A percentile compares a stretch with the other conserved stretches of the same genome.
phyloP scores from a whole-genome alignment of 139 green algal species.

The Chlorokybus atmophyticus region DNA sequence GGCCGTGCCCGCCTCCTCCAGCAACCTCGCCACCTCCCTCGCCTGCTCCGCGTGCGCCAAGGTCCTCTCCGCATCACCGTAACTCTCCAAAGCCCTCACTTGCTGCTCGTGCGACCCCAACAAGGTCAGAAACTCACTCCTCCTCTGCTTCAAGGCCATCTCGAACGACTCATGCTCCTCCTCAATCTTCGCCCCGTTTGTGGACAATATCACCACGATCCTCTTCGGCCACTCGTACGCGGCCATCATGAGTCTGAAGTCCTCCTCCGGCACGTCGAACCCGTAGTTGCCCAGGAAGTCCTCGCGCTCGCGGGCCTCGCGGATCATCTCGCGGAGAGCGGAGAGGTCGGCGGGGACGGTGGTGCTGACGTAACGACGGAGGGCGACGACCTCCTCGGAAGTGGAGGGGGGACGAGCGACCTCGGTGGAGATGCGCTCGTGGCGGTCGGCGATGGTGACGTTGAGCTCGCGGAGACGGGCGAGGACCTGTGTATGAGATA shows the following conservation, averaged over 20 bases:
- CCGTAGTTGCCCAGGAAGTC: conserved; percentile 12
- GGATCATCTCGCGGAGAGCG: conserved; percentile 13
- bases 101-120: conserved; percentile 1
- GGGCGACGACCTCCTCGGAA: conserved; percentile 3
- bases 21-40: conserved; percentile 2
- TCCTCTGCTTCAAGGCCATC: conserved; percentile 21
- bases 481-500: no score
- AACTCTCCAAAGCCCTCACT: conserved; percentile 2
- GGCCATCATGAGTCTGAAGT: conserved; percentile 50
- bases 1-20: conserved; percentile 1
- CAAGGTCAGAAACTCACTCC: conserved; percentile 9
- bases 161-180: conserved; percentile 35
- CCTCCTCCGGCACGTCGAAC: conserved; percentile 41
- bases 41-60: conserved; percentile 4
- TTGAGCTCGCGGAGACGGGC: conserved; percentile 6
- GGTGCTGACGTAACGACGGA: conserved; percentile 8
- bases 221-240: conserved; percentile 59
- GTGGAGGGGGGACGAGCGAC: not conserved
- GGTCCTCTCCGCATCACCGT: conserved; percentile 7
- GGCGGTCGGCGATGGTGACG: conserved; percentile 1
- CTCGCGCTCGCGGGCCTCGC: conserved; percentile 4
- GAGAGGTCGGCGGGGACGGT: conserved; percentile 4
- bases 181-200: conserved; percentile 16
- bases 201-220: conserved; percentile 6
- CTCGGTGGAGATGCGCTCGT: conserved; percentile 1